A percentile compares a stretch with the other conserved stretches of the same genome.
phyloP scores from a whole-genome alignment of 2,329 filamentous ascomycete species.

The Neopestalotiopsis sp. region DNA sequence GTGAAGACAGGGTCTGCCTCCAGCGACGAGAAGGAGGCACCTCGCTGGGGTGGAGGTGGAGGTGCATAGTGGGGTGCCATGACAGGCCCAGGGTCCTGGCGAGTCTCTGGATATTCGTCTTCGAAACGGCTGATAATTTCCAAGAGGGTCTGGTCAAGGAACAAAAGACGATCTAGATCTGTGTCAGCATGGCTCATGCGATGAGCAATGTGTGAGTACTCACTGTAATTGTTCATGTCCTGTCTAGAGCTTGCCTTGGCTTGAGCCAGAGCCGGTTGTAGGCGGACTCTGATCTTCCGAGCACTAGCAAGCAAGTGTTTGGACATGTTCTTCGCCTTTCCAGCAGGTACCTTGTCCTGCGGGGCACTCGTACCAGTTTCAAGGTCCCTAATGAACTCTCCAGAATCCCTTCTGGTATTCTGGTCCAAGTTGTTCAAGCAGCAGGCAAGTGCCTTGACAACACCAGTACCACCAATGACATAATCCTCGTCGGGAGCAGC shows the following conservation, averaged over 20 bases:
- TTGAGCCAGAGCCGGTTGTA: conserved; percentile 83
- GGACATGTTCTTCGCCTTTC: conserved; percentile 88
- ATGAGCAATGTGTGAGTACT: conserved; percentile 39
- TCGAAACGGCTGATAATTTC: conserved; percentile 96
- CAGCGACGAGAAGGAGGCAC: conserved; percentile 35
- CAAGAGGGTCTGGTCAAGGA: conserved; percentile 86
- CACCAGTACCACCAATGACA: conserved; percentile 92
- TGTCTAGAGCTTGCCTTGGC: conserved; percentile 72
- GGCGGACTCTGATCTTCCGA: conserved; percentile 81
- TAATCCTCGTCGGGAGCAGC: conserved; percentile 89
- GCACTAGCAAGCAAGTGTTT: conserved; percentile 88
- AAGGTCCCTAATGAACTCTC: conserved; percentile 57
- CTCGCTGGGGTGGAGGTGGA: conserved; percentile 26
- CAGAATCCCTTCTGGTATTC: conserved; percentile 60
- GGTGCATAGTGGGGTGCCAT: conserved; percentile 30
- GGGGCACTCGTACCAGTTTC: conserved; percentile 55
- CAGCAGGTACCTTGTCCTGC: conserved; percentile 45
- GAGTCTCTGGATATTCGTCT: conserved; percentile 92
- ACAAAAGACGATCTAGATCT: conserved; percentile 72
- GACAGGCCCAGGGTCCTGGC: conserved; percentile 44
- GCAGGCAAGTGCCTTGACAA: conserved; percentile 91
- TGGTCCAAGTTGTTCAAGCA: conserved; percentile 82
- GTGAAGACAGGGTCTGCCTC: conserved; percentile 47
- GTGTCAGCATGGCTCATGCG: conserved; percentile 30
- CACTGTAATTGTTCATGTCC: conserved; percentile 75